Base-by-base conservation (phyloP, 805 yeast genomes). In the Starmerella sirachaensis region DNA sequence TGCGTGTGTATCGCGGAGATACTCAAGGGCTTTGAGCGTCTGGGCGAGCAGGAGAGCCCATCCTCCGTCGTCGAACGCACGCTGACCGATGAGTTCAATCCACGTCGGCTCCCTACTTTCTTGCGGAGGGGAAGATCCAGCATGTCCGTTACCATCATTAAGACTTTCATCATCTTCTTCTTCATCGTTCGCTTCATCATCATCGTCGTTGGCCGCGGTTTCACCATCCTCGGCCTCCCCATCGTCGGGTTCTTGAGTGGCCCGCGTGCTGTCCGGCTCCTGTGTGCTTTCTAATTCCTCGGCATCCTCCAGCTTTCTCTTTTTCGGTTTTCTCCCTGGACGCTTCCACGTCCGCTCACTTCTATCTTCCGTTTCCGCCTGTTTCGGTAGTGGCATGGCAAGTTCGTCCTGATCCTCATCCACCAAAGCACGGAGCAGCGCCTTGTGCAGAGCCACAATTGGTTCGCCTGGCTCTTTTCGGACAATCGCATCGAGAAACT, bases 31-130 rank as follows among this genome's bases (percentile, higher is more conserved):
- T 16, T 74, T 72, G 29, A 86, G 64, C 2, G 85, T 64, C 22
- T 94, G 94, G 33, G 85, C 56, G 29, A 86, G 57, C 29, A 79
- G 70, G 28, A 78, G 67, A 49, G 83, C 78, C 95, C 96, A 88
- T 38, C 74, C 74, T 4, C 94, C 93, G 50, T 83, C 85, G 49
- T 69, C 74, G 56, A 81, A 91, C 45, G 71, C 70, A 38, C 94
- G 72, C 38, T 72, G 76, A 11, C 76, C 69, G 14, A 88, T 64
- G 28, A 93, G 64, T 21, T 80, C 93, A 41, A 75, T 72, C 95
- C 97, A 91, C 6, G 47, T 22, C 11, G 25, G 11, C 25, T 22
- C 12, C 8, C 25, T 22, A 12, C 25, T 12, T 12, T 22, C 12
- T 22, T 8, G 25, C 25, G 25, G 25, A 8, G 25, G 8, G 12